Conservation (phyloP, 495 filamentous ascomycete species). For the Talaromyces stipitatus region DNA sequence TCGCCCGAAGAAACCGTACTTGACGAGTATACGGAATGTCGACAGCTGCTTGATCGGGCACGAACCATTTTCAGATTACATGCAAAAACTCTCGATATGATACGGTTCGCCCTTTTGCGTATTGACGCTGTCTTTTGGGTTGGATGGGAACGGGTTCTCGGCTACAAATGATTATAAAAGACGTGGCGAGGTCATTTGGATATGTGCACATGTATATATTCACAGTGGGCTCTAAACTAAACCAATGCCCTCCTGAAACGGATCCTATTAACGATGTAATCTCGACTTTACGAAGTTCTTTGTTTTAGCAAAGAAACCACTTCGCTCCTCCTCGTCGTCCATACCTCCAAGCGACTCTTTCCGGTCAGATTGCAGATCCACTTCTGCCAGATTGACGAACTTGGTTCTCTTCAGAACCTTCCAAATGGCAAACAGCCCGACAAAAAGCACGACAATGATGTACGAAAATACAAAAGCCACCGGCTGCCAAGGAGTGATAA, state of each 20-base stretch:
- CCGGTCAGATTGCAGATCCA: conserved; percentile 1
- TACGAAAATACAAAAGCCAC: conserved; percentile 5
- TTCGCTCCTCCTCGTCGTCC: not conserved
- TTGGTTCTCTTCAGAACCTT: not conserved
- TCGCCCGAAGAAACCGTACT: not conserved
- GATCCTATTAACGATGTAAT: not conserved
- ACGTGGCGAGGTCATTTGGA: not conserved
- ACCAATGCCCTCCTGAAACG: not conserved
- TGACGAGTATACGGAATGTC: conserved; percentile 2
- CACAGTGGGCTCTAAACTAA: not conserved
- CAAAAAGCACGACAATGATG: conserved; percentile 5
- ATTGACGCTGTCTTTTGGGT: conserved; percentile 1
- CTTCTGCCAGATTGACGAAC: conserved; percentile 4
- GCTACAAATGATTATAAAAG: not conserved
- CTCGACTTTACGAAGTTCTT: not conserved
- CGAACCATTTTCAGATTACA: not conserved
- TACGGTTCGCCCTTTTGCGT: not conserved
- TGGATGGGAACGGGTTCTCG: not conserved
- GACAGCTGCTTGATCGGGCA: not conserved
- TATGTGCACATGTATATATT: not conserved
- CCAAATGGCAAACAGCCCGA: conserved; percentile 3
- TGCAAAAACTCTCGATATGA: conserved; percentile 1
- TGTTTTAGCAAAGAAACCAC: not conserved
- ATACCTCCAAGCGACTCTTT: not conserved
- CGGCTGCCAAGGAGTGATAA: conserved; percentile 4